These are phyloP conservation scores for Fusarium poae DNA, from an alignment of 2,329 filamentous ascomycete species.

Conservation along the genomic window DNA sequence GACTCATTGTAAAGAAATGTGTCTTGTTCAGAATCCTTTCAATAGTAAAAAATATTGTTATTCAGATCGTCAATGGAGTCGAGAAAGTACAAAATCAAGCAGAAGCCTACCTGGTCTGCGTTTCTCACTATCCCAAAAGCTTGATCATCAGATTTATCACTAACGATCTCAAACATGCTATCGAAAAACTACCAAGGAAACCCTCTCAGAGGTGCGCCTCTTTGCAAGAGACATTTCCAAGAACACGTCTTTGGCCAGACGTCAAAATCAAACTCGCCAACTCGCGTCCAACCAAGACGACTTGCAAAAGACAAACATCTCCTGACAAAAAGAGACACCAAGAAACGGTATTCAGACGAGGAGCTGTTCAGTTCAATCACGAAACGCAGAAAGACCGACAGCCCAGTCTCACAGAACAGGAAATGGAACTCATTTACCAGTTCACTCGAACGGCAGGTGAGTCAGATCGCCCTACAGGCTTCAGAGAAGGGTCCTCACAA, in stretches of 20 bases:
- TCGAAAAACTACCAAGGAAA: neutral
- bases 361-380: neutral
- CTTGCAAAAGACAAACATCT: slow-evolving; percentile 27
- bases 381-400: neutral
- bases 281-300: slow-evolving; percentile 24
- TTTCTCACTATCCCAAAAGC: neutral
- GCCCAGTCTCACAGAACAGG: too few relatives aligned
- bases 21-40: neutral
- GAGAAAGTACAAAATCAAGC: neutral
- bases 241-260: neutral
- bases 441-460: slow-evolving; percentile 3
- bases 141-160: neutral
- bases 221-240: slow-evolving; percentile 26
- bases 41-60: neutral
- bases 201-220: neutral
- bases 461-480: neutral
- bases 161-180: neutral
- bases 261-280: neutral
- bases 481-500: neutral
- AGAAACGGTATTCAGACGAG: neutral
- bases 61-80: neutral
- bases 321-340: neutral
- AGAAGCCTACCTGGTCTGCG: too few relatives aligned
- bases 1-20: neutral
- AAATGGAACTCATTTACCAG: neutral